Percentiles rank a stretch among this genome's conserved stretches.
These are phyloP conservation scores for Coemansia nantahalensis DNA, from an alignment of 192 early-diverging fungal species.

Conservation along the genomic window DNA sequence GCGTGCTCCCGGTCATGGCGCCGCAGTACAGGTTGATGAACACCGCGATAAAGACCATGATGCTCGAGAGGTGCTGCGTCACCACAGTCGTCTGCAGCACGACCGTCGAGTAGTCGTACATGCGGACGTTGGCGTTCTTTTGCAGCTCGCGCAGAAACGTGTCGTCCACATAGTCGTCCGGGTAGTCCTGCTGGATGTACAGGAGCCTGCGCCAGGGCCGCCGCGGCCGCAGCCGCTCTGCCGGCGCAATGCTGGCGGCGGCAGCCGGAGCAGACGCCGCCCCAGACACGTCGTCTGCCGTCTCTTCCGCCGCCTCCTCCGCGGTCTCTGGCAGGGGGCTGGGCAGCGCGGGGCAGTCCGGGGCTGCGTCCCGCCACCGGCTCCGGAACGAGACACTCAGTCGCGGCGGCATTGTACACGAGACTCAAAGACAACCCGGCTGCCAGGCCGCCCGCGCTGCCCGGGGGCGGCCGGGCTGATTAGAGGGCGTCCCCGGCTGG, in stretches of 20 bases:
- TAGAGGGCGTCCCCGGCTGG: too few relatives aligned
- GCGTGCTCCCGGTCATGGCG: slow-evolving; percentile 54
- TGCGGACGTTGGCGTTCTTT: slow-evolving; percentile 86
- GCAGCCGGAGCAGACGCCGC: too few relatives aligned
- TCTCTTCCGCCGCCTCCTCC: background rate
- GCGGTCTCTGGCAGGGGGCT: background rate
- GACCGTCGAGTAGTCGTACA: slow-evolving; percentile 79
- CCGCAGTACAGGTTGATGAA: slow-evolving; percentile 73
- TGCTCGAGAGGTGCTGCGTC: slow-evolving; percentile 81
- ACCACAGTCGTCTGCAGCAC: slow-evolving; percentile 73
- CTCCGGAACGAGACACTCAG: slow-evolving; percentile 30
- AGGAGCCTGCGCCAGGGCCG: slow-evolving; percentile 73
- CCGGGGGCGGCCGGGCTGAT: too few relatives aligned
- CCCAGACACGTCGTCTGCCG: background rate
- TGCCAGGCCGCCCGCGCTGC: too few relatives aligned
- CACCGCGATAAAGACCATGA: slow-evolving; percentile 84
- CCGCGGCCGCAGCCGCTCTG: slow-evolving; percentile 14
- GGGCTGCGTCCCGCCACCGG: slow-evolving; percentile 19
- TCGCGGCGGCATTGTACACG: slow-evolving; percentile 14
- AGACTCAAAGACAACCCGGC: background rate
- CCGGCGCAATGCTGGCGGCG: too few relatives aligned
- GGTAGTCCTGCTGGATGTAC: slow-evolving; percentile 85
- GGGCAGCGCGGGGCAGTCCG: slow-evolving; percentile 1
- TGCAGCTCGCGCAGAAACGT: slow-evolving; percentile 85
- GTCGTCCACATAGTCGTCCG: slow-evolving; percentile 89